Percentiles rank a stretch among this genome's conserved stretches.
phyloP scores from a whole-genome alignment of 2,329 filamentous ascomycete genomes.

The Clonostachys rhizophaga region DNA sequence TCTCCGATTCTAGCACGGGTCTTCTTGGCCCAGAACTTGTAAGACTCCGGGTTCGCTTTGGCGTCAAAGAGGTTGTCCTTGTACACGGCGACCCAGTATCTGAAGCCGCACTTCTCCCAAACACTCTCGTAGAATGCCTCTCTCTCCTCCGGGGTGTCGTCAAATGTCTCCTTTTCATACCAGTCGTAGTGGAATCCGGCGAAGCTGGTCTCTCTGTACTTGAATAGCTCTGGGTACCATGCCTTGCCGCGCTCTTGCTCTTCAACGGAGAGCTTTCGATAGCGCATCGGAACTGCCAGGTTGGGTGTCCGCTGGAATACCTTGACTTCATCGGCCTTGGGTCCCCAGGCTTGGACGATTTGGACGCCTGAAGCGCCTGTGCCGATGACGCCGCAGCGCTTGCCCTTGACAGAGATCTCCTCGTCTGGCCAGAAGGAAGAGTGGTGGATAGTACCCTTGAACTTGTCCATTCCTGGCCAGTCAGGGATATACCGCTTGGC shows the following conservation, averaged over 20 bases:
- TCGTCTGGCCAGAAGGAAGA: conserved; percentile 57
- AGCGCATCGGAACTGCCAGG: conserved; percentile 57
- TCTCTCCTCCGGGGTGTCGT: conserved; percentile 44
- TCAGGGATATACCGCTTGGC: conserved; percentile 58
- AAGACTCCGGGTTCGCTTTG: conserved; percentile 45
- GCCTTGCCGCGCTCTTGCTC: conserved; percentile 35
- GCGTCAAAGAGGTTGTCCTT: conserved; percentile 40
- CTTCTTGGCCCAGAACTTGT: conserved; percentile 51
- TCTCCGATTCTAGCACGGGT: conserved; percentile 43
- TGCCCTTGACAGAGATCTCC: conserved; percentile 50
- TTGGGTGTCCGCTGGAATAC: conserved; percentile 68
- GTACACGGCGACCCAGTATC: conserved; percentile 48
- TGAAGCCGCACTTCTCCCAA: conserved; percentile 46
- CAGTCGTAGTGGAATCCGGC: conserved; percentile 56
- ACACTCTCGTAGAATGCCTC: conserved; percentile 40
- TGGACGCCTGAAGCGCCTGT: conserved; percentile 63
- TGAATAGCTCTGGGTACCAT: conserved; percentile 46
- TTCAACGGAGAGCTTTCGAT: conserved; percentile 27
- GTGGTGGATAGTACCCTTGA: conserved; percentile 55
- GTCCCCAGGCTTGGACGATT: conserved; percentile 55
- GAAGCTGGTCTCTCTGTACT: conserved; percentile 45
- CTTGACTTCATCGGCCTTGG: conserved; percentile 42
- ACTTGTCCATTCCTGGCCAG: conserved; percentile 54
- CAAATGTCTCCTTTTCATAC: conserved; percentile 47
- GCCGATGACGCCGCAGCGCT: conserved; percentile 58